Base-by-base conservation (phyloP, 805 yeast species). In the Blastobotrys robertii region DNA sequence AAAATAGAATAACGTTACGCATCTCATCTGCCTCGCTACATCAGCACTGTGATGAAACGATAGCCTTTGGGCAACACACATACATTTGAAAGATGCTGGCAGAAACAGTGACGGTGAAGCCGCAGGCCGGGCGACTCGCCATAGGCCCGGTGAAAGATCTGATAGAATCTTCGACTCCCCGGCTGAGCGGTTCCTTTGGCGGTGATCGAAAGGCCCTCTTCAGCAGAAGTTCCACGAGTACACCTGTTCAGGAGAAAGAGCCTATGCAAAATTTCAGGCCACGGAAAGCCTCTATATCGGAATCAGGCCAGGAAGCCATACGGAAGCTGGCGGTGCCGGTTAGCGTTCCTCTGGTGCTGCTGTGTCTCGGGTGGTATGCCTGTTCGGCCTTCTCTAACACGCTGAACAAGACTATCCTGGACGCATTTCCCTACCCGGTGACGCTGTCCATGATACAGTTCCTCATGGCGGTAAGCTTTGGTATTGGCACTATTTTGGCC, bases 401-500 rank as follows among this genome's bases (percentile, higher is more conserved):
- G 56, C 69, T 90, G 30, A 79, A 94, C 30, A 90, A 90, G 60
- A 67, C 79, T 38, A 85, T 90, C 38, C 66, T 90, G 46, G 74
- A 68, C 49, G 66, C 68, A 38, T 87, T 81, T 62, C 73, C 73
- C 37, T 84, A 78, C 59, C 96, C 98, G 1, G 77, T 87, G n/a
- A 81, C 95, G 1, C 72, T 92, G 44, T 86, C 97, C 1, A 87
- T 88, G 68, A 65, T 81, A 42, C 97, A 92, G 65, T 90, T 90
- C 56, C 54, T 81, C 28, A 67, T 85, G 52, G 87, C 87, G 52
- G 80, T 79, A 3, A 32, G 66, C 8, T 67, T 83, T 46, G 82
- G 92, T 49, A 49, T 77, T 16, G 16, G 60, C 0, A 68, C 77
- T 9, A 55, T 74, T 29, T 50, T 60, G 2, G 34, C 65, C 1